Conservation (phyloP, 1,284 basidiomycete genomes). For the Puccinia polysora region DNA sequence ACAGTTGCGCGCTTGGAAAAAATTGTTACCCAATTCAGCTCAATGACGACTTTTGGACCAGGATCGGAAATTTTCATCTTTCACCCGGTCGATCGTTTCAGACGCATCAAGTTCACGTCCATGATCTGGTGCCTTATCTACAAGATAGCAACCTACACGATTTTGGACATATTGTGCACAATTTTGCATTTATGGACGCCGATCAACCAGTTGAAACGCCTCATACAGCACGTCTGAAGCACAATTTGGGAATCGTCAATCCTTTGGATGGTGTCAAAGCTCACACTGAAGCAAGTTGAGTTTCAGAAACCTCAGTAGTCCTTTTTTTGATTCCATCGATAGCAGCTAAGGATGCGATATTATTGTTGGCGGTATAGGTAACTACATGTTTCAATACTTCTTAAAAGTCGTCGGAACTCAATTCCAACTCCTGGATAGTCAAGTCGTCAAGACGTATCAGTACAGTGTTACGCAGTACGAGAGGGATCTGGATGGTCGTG, state of each 20-base stretch:
- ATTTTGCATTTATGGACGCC: conserved; percentile 76
- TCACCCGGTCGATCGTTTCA: conserved; percentile 87
- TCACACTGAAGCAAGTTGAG: conserved; percentile 59
- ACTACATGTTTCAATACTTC: conserved; percentile 46
- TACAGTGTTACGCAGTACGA: conserved; percentile 96
- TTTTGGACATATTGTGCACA: conserved; percentile 83
- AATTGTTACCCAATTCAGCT: conserved; percentile 59
- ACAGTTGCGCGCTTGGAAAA: conserved; percentile 51
- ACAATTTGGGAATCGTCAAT: conserved; percentile 71
- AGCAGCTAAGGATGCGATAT: neutral
- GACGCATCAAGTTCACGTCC: conserved; percentile 70
- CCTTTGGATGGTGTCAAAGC: conserved; percentile 71
- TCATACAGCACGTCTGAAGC: conserved; percentile 62
- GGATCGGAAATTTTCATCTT: conserved; percentile 55
- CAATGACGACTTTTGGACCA: neutral
- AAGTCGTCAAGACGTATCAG: conserved; percentile 68
- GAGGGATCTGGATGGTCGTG: conserved; percentile 64
- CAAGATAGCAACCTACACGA: conserved; percentile 80
- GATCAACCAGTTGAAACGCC: conserved; percentile 62
- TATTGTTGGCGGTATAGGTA: conserved; percentile 50
- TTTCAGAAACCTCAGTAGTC: too few relatives aligned
- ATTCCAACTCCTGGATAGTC: conserved; percentile 73
- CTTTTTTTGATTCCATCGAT: neutral
- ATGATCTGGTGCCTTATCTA: conserved; percentile 94
- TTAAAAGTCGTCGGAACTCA: conserved; percentile 64